These are phyloP conservation scores for Boletales sp. DNA, from an alignment of 768 basidiomycete genomes.

Conservation along the genomic window DNA sequence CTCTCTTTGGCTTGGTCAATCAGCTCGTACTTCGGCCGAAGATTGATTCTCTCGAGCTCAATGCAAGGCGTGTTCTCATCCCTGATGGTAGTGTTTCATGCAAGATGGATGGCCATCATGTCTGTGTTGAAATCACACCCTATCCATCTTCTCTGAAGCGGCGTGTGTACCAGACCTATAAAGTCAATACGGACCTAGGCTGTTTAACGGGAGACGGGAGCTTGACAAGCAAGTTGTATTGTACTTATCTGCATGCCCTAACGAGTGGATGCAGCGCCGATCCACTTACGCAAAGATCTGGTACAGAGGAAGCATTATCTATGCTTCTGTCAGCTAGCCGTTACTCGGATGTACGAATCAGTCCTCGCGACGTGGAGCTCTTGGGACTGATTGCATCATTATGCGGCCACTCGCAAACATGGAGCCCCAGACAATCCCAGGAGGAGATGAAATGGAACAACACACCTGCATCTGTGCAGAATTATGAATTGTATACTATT, in stretches of 20 bases:
- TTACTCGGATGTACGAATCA: conserved; percentile 36
- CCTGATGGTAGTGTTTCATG: conserved; percentile 30
- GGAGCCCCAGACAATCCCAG: too few relatives aligned
- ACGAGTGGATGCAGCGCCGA: conserved; percentile 39
- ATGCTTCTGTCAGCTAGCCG: conserved; percentile 35
- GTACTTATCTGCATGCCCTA: conserved; percentile 42
- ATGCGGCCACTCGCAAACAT: too few relatives aligned
- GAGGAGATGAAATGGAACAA: too few relatives aligned
- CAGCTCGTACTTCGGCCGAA: conserved; percentile 37
- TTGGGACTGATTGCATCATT: too few relatives aligned
- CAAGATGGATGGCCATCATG: conserved; percentile 5
- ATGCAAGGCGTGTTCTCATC: conserved; percentile 31
- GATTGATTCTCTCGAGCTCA: not conserved
- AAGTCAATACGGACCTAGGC: too few relatives aligned
- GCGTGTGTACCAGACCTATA: too few relatives aligned
- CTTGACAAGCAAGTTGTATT: conserved; percentile 30
- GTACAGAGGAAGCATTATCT: too few relatives aligned
- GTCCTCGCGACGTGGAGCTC: conserved; percentile 23
- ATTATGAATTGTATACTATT: too few relatives aligned
- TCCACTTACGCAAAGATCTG: conserved; percentile 45
- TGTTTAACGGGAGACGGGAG: conserved; percentile 23
- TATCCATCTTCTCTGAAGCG: too few relatives aligned
- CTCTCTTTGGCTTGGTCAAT: conserved; percentile 38
- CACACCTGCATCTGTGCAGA: too few relatives aligned
- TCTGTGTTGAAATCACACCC: conserved; percentile 7